Percentiles rank a stretch among this genome's conserved stretches.
Evolutionary conservation across 148 eudicot species (phyloP).

Genomic region (Spergularia bocconei): DNA sequence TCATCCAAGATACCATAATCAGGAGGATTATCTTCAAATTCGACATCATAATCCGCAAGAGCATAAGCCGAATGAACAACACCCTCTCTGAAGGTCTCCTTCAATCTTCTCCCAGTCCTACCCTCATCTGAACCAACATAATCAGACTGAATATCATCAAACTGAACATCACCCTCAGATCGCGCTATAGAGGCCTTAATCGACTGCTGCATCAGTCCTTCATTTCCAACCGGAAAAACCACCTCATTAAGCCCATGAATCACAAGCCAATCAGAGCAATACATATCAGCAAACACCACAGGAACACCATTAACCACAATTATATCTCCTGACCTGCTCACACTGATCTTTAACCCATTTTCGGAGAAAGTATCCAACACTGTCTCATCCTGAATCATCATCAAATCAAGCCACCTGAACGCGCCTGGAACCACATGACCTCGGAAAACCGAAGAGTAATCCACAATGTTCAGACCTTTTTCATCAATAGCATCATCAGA

Average conservation of each 20-base stretch:
- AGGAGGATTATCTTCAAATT: neutral
- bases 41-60: neutral
- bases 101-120: too few species aligned
- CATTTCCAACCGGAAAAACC: too few species aligned
- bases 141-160: too few species aligned
- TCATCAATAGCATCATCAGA: conserved; percentile 7
- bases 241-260: too few species aligned
- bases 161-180: too few species aligned
- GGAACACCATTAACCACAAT: neutral
- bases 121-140: too few species aligned
- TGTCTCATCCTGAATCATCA: neutral
- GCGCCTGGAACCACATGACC: too few species aligned
- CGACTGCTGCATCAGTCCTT: too few species aligned
- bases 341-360: conserved; percentile 4
- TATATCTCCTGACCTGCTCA: neutral
- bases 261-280: too few species aligned
- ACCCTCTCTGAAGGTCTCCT: neutral
- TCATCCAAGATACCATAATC: neutral
- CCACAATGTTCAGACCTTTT: neutral
- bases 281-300: too few species aligned
- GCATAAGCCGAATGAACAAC: neutral
- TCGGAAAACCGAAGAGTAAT: conserved; percentile 6
- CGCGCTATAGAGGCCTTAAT: too few species aligned
- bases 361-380: neutral
- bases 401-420: too few species aligned